Base-by-base conservation (phyloP, 257 asterid species). In the Catharanthus roseus region DNA sequence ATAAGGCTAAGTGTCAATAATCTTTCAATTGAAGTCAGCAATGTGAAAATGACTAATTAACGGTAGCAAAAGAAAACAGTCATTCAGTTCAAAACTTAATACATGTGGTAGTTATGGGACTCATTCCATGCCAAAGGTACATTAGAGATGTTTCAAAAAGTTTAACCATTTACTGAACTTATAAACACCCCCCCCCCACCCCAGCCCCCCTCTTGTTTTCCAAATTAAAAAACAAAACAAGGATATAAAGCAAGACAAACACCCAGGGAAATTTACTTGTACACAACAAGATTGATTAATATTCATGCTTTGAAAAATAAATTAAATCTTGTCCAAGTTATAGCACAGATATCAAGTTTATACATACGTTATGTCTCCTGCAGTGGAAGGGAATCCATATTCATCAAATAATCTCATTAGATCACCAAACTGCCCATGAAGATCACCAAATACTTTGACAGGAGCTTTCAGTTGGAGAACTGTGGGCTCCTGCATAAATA, bases 391-490 rank as follows among this genome's bases (percentile, higher is more conserved):
- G 87, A 89, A 95, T 42, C 99, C 99, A 84, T 95, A 95, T 88
- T 95, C 99, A 79, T 95, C 99, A 80, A 95, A 95, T 38, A 95
- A 93, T 54, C 99, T 85, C 98, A 95, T 91, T 72, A 95, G 75
- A 82, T 95, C 99, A 79, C 98, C 98, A 79, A 95, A 95, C 85
- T 95, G 99, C 67, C 99, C 99, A 72, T 95, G 99, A 69, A 95
- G 98, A 88, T 95, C 99, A 71, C 99, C 99, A 55, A 95, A 95
- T 63, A 95, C 95, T 86, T 95, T 95, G 65, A 95, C 80, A 41
- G 99, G 99, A 79, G 99, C 98, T 85, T 90, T 95, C 79, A 95
- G 75, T 81, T 95, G 99, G 79, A 95, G 99, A 80, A 95, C 99
- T 6, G 99, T 91, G 26, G 85, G 90, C 85, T 95, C 99, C 38